These are phyloP conservation scores for Penicillium malachiteum DNA, from an alignment of 495 filamentous ascomycete genomes.

Conservation along the genomic window DNA sequence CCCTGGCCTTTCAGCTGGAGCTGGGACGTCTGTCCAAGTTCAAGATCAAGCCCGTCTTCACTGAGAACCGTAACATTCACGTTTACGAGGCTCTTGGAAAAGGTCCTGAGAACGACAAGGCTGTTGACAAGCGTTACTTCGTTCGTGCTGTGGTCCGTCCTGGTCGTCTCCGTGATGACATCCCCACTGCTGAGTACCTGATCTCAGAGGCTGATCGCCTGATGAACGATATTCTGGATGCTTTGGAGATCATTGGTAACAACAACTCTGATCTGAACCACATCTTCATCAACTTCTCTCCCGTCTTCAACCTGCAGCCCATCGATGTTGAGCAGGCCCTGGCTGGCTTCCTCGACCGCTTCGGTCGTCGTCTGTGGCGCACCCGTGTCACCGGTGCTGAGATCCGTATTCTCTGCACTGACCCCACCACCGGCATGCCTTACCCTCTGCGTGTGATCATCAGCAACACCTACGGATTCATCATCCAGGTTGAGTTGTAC, in stretches of 20 bases:
- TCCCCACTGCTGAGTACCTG: constrained; percentile 94
- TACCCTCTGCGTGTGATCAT: constrained; percentile 96
- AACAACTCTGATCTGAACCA: constrained; percentile 99
- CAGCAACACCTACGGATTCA: constrained; percentile 98
- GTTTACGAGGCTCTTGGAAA: constrained; percentile 97
- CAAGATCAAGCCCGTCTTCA: constrained; percentile 96
- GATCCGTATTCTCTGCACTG: constrained; percentile 97
- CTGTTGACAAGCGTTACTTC: constrained; percentile 85
- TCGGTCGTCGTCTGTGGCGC: constrained; percentile 92
- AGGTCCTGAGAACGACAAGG: constrained; percentile 79
- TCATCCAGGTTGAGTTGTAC: constrained; percentile 97
- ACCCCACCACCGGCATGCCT: constrained; percentile 76
- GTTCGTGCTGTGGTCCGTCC: constrained; percentile 90
- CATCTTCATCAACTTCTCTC: constrained; percentile 99
- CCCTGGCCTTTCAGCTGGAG: constrained; percentile 96
- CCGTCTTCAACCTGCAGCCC: constrained; percentile 88
- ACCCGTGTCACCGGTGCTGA: constrained; percentile 96
- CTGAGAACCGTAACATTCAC: constrained; percentile 97
- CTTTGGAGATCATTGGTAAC: constrained; percentile 96
- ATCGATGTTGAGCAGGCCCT: constrained; percentile 91
- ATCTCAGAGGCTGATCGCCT: constrained; percentile 95
- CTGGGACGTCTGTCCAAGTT: constrained; percentile 92
- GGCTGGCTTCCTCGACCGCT: constrained; percentile 92
- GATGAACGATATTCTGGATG: constrained; percentile 97
- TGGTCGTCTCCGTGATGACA: constrained; percentile 91